Conservation (phyloP, 345 rosid genomes). For the Gynandropsis gynandra region DNA sequence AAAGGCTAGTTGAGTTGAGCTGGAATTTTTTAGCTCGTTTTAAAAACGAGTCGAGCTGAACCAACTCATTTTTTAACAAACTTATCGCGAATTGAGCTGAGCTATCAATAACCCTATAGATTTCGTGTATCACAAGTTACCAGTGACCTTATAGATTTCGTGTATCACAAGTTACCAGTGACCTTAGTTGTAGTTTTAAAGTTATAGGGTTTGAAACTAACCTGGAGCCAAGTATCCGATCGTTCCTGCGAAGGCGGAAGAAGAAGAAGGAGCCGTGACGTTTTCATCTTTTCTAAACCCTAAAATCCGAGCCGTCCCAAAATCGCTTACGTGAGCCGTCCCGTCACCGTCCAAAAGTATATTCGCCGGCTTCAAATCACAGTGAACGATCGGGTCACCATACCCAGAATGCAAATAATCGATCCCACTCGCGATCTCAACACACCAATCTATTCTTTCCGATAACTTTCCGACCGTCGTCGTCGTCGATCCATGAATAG, state of each 20-base stretch:
- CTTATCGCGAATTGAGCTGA: too few species aligned
- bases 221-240: slow-evolving; percentile 96
- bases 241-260: slow-evolving; percentile 74
- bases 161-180: too few species aligned
- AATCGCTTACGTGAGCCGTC: slow-evolving; percentile 82
- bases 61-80: too few species aligned
- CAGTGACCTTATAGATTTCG: too few species aligned
- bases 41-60: too few species aligned
- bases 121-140: too few species aligned
- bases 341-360: slow-evolving; percentile 55
- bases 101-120: too few species aligned
- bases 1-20: too few species aligned
- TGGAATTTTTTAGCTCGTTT: too few species aligned
- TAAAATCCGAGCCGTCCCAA: slow-evolving; percentile 86
- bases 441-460: slow-evolving; percentile 43
- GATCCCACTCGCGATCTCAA: slow-evolving; percentile 55
- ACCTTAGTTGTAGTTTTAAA: not conserved
- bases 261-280: slow-evolving; percentile 39
- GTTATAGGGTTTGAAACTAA: slow-evolving; percentile 20
- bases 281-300: slow-evolving; percentile 49
- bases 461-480: slow-evolving; percentile 41
- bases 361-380: slow-evolving; percentile 88
- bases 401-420: slow-evolving; percentile 78
- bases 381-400: slow-evolving; percentile 66
- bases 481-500: slow-evolving; percentile 38